phyloP scores from a whole-genome alignment of 352 stramenopile genomes.

The Peronosclerospora sorghi region DNA sequence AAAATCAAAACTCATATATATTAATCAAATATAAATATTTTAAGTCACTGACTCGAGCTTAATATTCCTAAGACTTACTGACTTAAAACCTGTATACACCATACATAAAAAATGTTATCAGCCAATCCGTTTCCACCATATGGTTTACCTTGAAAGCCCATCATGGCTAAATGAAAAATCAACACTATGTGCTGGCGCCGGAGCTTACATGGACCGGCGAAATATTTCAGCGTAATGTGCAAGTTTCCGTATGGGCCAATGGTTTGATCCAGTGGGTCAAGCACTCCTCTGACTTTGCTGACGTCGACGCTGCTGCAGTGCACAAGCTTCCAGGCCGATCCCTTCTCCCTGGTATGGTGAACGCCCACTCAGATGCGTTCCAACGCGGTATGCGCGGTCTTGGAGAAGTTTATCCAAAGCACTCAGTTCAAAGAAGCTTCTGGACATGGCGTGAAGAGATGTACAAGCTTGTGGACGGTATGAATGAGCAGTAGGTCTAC shows the following conservation, averaged over 20 bases:
- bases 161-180: too few relatives aligned
- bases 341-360: constrained; percentile 63
- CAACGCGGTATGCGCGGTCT: constrained; percentile 57
- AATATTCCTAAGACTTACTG: too few relatives aligned
- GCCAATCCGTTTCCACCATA: too few relatives aligned
- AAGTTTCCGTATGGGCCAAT: constrained; percentile 36
- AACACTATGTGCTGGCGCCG: constrained; percentile 38
- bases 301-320: constrained; percentile 2
- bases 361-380: constrained; percentile 75
- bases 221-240: constrained; percentile 39
- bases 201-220: constrained; percentile 63
- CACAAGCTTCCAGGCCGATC: constrained; percentile 35
- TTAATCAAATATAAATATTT: too few relatives aligned
- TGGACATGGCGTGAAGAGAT: constrained; percentile 80
- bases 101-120: too few relatives aligned
- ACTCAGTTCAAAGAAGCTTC: constrained; percentile 41
- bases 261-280: constrained; percentile 34
- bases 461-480: constrained; percentile 65
- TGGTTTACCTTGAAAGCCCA: too few relatives aligned
- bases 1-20: too few relatives aligned
- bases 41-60: too few relatives aligned
- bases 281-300: not conserved
- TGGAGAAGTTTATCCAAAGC: constrained; percentile 63
- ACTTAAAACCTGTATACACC: too few relatives aligned
- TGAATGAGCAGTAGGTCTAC: constrained; percentile 56